Percentiles rank a stretch among this genome's conserved stretches.
phyloP scores from a whole-genome alignment of 2,329 filamentous ascomycete genomes.

The Penicillium sp. region DNA sequence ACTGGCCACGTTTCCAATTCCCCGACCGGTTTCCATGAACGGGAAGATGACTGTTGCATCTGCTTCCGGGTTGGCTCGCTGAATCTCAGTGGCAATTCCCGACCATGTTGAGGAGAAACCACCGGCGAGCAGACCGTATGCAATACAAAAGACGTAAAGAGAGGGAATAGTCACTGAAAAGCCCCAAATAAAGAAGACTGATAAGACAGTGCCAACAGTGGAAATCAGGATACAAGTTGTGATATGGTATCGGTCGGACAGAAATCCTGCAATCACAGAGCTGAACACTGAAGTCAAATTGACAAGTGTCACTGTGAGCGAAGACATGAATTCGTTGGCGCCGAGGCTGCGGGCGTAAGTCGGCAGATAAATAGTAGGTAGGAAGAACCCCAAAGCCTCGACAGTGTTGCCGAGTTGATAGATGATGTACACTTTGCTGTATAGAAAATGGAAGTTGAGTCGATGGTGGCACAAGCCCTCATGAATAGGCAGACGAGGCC shows the following conservation, averaged over 20 bases:
- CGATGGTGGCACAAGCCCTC: slow-evolving; percentile 18
- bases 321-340: slow-evolving; percentile 17
- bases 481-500: slow-evolving; percentile 25
- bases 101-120: slow-evolving; percentile 23
- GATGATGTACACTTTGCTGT: slow-evolving; percentile 23
- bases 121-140: slow-evolving; percentile 19
- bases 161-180: slow-evolving; percentile 13
- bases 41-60: slow-evolving; percentile 22
- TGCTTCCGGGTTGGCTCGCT: slow-evolving; percentile 13
- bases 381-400: slow-evolving; percentile 34
- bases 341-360: slow-evolving; percentile 27
- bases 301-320: slow-evolving; percentile 25
- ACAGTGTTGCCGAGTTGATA: slow-evolving; percentile 39
- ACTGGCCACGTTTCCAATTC: slow-evolving; percentile 21
- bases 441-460: slow-evolving; percentile 33
- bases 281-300: slow-evolving; percentile 34
- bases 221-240: slow-evolving; percentile 20
- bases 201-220: slow-evolving; percentile 17
- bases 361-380: slow-evolving; percentile 35
- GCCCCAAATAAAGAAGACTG: slow-evolving; percentile 22
- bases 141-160: slow-evolving; percentile 19
- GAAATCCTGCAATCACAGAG: slow-evolving; percentile 35
- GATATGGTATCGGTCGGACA: slow-evolving; percentile 21
- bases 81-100: slow-evolving; percentile 17
- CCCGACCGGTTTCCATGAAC: slow-evolving; percentile 21